Evolutionary conservation across 2,329 filamentous ascomycete genomes (phyloP).

Genomic region (Xylariaceae sp.): DNA sequence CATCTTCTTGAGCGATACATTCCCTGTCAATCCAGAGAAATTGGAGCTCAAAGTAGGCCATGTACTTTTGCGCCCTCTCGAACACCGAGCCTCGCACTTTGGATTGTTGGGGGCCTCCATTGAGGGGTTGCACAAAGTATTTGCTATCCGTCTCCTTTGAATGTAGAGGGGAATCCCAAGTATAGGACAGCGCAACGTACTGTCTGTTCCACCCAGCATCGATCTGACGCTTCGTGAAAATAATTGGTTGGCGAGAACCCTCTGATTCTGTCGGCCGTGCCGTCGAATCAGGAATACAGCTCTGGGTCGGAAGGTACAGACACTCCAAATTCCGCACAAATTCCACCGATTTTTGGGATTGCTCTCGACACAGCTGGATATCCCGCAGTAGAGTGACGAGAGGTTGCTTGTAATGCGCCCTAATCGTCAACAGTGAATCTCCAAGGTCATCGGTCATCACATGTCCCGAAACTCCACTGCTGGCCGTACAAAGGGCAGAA

Average conservation of each 20-base stretch:
- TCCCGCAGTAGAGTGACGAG: not conserved
- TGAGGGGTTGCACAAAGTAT: too few relatives aligned
- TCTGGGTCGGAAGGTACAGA: too few relatives aligned
- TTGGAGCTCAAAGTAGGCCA: not conserved
- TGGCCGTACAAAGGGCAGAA: not conserved
- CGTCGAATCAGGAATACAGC: too few relatives aligned
- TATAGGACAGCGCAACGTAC: too few relatives aligned
- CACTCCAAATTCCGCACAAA: too few relatives aligned
- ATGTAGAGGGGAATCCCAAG: too few relatives aligned
- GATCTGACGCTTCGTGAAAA: too few relatives aligned
- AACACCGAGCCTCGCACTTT: constrained; percentile 8
- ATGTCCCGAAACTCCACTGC: not conserved
- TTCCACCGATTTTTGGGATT: too few relatives aligned
- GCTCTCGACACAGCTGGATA: not conserved
- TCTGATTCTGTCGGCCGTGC: too few relatives aligned
- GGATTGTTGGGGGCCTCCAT: not conserved
- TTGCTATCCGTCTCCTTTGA: too few relatives aligned
- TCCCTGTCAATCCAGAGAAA: constrained; percentile 16
- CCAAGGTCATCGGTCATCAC: constrained; percentile 1
- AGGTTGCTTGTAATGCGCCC: not conserved
- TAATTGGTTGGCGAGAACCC: too few relatives aligned
- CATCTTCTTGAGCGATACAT: constrained; percentile 5
- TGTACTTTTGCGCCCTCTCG: constrained; percentile 9
- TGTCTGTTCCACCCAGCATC: too few relatives aligned
- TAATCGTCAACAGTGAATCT: not conserved